Evolutionary conservation across 495 filamentous ascomycete species (phyloP).

Genomic region (Daldinia loculata): DNA sequence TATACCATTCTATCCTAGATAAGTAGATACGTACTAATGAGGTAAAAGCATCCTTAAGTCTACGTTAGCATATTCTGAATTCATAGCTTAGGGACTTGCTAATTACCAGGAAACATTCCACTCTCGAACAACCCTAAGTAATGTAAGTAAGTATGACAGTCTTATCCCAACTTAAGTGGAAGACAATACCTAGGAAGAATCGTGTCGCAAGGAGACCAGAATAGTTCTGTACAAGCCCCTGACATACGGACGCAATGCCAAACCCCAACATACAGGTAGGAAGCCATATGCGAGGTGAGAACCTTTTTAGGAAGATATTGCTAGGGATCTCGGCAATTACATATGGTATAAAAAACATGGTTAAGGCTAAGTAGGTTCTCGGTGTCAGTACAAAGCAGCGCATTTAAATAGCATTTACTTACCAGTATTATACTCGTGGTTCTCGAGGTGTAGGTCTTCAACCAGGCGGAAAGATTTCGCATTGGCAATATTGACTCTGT

Average conservation of each 20-base stretch:
- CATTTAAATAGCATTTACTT: not conserved
- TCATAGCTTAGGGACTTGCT: slow-evolving; percentile 35
- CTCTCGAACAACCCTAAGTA: slow-evolving; percentile 77
- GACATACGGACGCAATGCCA: slow-evolving; percentile 76
- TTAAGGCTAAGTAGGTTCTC: slow-evolving; percentile 59
- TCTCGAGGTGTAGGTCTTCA: slow-evolving; percentile 66
- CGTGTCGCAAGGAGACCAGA: slow-evolving; percentile 79
- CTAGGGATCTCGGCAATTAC: slow-evolving; percentile 87
- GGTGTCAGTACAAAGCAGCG: slow-evolving; percentile 3
- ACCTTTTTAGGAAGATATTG: slow-evolving; percentile 83
- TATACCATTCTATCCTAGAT: slow-evolving; percentile 12
- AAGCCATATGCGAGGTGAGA: slow-evolving; percentile 85
- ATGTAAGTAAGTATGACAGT: slow-evolving; percentile 14
- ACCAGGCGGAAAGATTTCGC: slow-evolving; percentile 69
- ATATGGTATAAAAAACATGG: slow-evolving; percentile 95
- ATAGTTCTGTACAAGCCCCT: slow-evolving; percentile 83
- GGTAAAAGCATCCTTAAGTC: slow-evolving; percentile 71
- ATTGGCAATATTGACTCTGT: slow-evolving; percentile 79
- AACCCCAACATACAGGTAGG: slow-evolving; percentile 84
- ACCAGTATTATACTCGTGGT: slow-evolving; percentile 73
- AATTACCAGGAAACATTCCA: slow-evolving; percentile 80
- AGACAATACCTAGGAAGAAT: slow-evolving; percentile 69
- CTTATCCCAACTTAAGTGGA: not conserved
- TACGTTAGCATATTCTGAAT: slow-evolving; percentile 35
- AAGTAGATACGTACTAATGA: slow-evolving; percentile 56